Evolutionary conservation across 1,284 basidiomycete species (phyloP), one percentile per base, ranked within the genome.

Genomic region (Sparassis latifolia): DNA sequence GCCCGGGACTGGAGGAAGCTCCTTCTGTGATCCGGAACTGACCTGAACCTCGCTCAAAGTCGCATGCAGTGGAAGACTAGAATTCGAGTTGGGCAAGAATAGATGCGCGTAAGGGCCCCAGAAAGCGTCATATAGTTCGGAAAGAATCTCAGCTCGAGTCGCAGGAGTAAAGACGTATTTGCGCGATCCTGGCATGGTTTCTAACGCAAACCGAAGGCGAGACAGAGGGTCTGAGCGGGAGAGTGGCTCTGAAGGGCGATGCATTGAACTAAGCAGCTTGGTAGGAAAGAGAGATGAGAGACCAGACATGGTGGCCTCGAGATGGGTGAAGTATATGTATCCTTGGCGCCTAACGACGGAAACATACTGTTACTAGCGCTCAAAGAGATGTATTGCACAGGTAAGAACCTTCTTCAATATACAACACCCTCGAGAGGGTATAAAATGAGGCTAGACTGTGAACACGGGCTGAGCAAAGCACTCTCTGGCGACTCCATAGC

Each of bases 61-160:
- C 35, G 73, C 68, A 55, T 84, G 77, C 55, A 79, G 64, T 2
- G 84, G 79, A 10, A 87, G 70, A 57, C 78, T 79, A 1, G 76
- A 71, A 56, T 79, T 79, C 10, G 79, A 77, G 47, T 75, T 74
- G 0, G 84, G 82, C 3, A 89, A 71, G 66, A 90, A 90, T 44
- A 84, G 70, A 54, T 83, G 75, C 1, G 79, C 72, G 56, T 89
- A 81, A 2, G 74, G 72, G 2, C 87, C 88, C 83, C 87, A 88
- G 69, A 92, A 86, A 3, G 88, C 77, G 51, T 80, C 77, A 62
- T 90, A 91, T 0, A 92, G 75, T 58, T 86, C 86, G 28, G 79
- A 76, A n/a, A 90, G 73, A 30, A 90, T 84, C 63, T 89, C 85
- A 45, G 83, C 80, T 44, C 87, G 79, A 5, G 84, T 84, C 5